A percentile compares a stretch with the other conserved stretches of the same genome.
phyloP scores from a whole-genome alignment of 768 basidiomycete species.

The Mrakia gelida region DNA sequence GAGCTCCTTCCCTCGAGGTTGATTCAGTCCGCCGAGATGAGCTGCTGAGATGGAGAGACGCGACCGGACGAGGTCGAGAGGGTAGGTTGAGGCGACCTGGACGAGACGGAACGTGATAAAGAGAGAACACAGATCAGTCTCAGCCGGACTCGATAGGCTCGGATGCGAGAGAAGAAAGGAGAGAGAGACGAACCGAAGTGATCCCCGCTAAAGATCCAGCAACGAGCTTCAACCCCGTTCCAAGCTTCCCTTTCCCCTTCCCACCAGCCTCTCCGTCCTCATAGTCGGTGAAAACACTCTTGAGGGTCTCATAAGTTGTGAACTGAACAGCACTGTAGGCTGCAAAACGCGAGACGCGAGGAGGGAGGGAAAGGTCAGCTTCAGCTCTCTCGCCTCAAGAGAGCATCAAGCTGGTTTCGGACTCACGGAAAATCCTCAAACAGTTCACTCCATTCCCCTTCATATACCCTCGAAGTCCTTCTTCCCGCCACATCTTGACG shows the following conservation, averaged over 20 bases:
- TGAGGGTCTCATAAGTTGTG: conserved; percentile 63
- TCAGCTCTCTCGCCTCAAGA: not conserved
- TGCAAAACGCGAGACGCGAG: not conserved
- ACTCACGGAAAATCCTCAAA: conserved; percentile 70
- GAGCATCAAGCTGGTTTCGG: not conserved
- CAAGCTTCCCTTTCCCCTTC: conserved; percentile 67
- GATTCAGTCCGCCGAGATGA: conserved; percentile 9
- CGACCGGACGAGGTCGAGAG: conserved; percentile 87
- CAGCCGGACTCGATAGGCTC: not conserved
- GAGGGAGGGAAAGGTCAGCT: not conserved
- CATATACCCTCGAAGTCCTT: conserved; percentile 90
- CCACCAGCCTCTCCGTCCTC: conserved; percentile 61
- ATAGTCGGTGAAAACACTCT: conserved; percentile 42
- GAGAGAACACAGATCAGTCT: no score
- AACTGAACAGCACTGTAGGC: conserved; percentile 60
- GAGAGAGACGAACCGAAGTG: conserved; percentile 77
- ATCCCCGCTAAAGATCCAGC: conserved; percentile 91
- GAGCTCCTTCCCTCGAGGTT: conserved; percentile 32
- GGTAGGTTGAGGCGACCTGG: conserved; percentile 50
- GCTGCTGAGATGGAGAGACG: conserved; percentile 73
- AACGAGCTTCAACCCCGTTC: conserved; percentile 78
- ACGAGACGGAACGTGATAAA: not conserved
- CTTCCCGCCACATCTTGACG: conserved; percentile 63
- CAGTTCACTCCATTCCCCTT: conserved; percentile 81
- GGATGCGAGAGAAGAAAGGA: not conserved